Evolutionary conservation across 2,329 filamentous ascomycete genomes (phyloP).

Genomic region (Alternaria infectoria): DNA sequence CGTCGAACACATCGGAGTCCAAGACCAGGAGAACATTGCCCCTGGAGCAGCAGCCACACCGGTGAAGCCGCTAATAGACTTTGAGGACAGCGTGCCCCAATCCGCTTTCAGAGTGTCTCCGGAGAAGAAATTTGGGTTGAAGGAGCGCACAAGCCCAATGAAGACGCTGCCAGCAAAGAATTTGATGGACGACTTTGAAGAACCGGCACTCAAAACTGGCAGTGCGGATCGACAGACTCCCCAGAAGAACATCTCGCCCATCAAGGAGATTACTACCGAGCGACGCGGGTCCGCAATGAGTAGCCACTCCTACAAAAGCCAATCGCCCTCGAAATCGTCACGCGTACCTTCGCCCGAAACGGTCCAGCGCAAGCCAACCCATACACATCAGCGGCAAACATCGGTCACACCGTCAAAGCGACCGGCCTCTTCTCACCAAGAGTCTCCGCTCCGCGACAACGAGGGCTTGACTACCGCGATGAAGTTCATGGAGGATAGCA

Average conservation of each 20-base stretch:
- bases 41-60: conserved; percentile 31
- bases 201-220: conserved; percentile 13
- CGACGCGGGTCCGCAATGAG: conserved; percentile 35
- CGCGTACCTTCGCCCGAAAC: conserved; percentile 30
- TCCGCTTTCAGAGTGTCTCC: conserved; percentile 43
- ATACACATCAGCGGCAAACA: conserved; percentile 19
- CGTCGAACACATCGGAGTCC: conserved; percentile 51
- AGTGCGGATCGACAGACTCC: conserved; percentile 22
- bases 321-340: conserved; percentile 38
- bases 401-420: conserved; percentile 26
- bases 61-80: conserved; percentile 27
- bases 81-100: conserved; percentile 37
- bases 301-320: conserved; percentile 32
- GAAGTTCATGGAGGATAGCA: conserved; percentile 41
- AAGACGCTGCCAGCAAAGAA: conserved; percentile 41
- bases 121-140: conserved; percentile 33
- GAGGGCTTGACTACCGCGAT: conserved; percentile 48
- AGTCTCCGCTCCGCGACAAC: conserved; percentile 44
- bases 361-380: conserved; percentile 15
- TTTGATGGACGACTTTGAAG: conserved; percentile 34
- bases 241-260: conserved; percentile 32
- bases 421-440: conserved; percentile 26
- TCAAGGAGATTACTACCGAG: conserved; percentile 28
- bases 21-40: conserved; percentile 48
- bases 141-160: conserved; percentile 37